Evolutionary conservation across 1,139 yeast genomes (phyloP), one percentile per base, ranked within the genome.

Genomic region (Geotrichum reessii): DNA sequence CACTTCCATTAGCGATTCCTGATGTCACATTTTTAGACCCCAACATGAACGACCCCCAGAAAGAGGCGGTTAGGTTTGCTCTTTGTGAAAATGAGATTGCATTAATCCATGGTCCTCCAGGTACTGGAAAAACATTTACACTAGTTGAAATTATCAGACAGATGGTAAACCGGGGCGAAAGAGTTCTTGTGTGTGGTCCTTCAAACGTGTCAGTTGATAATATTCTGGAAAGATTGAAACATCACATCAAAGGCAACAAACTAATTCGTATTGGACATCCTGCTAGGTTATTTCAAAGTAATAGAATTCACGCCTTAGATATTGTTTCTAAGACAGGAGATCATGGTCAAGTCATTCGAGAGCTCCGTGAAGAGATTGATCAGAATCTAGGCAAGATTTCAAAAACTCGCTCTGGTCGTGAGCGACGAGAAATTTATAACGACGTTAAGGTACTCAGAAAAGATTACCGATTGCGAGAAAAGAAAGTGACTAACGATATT

Each of bases 191-290:
- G 0, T 92, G 98, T 74, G 98, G 97, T 0, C 96, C 98, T 0
- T 92, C 98, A 0, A 93, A 93, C 69, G 86, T 91, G n/a, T 85
- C 97, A 0, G 97, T 91, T 0, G 98, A 93, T 71, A 93, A 96
- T 0, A 87, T 93, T 33, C 73, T 91, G 55, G 98, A 92, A 69
- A 76, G 97, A 61, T 72, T 92, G 27, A 79, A 84, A n/a, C 72
- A 73, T 14, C 74, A 73, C 5, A 66, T 80, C 27, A 80, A 82
- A 1, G 84, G 81, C 8, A 78, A 78, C 55, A 73, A 83, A 61
- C 73, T 93, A 28, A 76, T 93, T 5, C 78, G 99, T 69, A 80
- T 93, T 48, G 99, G 99, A 0, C 97, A 93, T 69, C 98, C 98
- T 0, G 97, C 97, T 0, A 79, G 98, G 61, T 76, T 93, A 6